These are phyloP conservation scores for Fusarium sp. DNA, from an alignment of 2,329 filamentous ascomycete species.

Conservation along the genomic window DNA sequence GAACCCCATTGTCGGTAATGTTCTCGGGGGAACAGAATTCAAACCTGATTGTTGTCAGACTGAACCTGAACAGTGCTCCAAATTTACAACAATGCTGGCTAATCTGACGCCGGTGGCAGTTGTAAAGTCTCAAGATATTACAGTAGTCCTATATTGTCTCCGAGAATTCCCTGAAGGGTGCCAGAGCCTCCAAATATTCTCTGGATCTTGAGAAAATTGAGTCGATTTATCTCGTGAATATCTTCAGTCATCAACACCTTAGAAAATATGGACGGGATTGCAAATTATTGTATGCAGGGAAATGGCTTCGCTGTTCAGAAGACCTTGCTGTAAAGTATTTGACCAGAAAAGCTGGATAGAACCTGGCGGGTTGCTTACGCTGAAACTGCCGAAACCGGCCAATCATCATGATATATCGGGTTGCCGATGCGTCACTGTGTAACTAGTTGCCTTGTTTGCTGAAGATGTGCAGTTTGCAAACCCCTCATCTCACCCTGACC, in stretches of 20 bases:
- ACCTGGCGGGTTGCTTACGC: background rate
- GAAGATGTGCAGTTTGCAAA: background rate
- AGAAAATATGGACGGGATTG: accelerated
- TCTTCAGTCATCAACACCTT: background rate
- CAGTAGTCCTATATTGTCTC: background rate
- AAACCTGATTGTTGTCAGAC: background rate
- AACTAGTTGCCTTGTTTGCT: background rate
- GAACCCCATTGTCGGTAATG: background rate
- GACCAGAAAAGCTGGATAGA: background rate
- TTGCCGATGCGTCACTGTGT: background rate
- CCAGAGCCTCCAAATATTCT: too few relatives aligned
- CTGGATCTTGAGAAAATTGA: background rate
- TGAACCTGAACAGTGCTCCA: background rate
- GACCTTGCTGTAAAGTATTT: too few relatives aligned
- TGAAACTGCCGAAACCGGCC: background rate
- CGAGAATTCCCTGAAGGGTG: background rate
- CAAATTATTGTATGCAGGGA: background rate
- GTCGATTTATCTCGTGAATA: background rate
- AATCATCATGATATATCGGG: background rate
- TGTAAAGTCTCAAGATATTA: background rate
- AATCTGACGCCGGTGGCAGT: background rate
- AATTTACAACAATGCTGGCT: too few relatives aligned
- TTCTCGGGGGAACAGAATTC: background rate
- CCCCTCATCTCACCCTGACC: background rate
- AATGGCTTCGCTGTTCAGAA: accelerated